These are phyloP conservation scores for Chaetomiaceae sp. DNA, from an alignment of 2,329 filamentous ascomycete genomes.

Conservation along the genomic window DNA sequence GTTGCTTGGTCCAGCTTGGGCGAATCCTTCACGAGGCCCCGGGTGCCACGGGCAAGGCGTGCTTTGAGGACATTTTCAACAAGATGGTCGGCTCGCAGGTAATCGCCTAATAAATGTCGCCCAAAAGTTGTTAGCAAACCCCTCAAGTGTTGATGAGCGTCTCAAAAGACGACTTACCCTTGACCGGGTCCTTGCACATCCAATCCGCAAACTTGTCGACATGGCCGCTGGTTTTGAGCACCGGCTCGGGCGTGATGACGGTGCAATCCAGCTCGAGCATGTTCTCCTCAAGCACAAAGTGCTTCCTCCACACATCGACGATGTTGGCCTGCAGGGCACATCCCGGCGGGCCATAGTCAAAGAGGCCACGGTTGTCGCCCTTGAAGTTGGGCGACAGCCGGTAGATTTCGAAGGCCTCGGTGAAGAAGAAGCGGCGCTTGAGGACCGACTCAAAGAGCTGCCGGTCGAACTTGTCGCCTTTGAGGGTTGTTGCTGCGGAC, in stretches of 20 bases:
- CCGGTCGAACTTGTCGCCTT: slow-evolving; percentile 56
- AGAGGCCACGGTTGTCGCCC: slow-evolving; percentile 41
- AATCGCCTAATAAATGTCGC: slow-evolving; percentile 38
- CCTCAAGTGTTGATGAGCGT: too few species aligned
- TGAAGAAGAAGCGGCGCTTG: slow-evolving; percentile 61
- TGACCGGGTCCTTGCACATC: slow-evolving; percentile 69
- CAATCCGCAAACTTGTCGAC: slow-evolving; percentile 47
- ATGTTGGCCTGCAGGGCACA: slow-evolving; percentile 63
- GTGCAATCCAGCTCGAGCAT: slow-evolving; percentile 55
- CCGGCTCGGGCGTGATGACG: slow-evolving; percentile 2
- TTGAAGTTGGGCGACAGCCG: slow-evolving; percentile 36
- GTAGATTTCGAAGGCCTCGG: slow-evolving; percentile 65
- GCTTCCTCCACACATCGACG: slow-evolving; percentile 50
- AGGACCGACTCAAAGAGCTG: slow-evolving; percentile 59
- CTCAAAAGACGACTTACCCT: slow-evolving; percentile 37
- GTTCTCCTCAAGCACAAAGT: slow-evolving; percentile 66
- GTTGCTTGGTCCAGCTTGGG: slow-evolving; percentile 61
- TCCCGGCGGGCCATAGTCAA: slow-evolving; percentile 67
- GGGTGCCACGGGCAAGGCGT: slow-evolving; percentile 55
- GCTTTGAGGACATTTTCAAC: slow-evolving; percentile 63
- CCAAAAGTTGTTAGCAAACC: not conserved
- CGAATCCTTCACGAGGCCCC: slow-evolving; percentile 37
- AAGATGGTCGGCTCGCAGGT: slow-evolving; percentile 64
- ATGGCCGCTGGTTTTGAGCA: slow-evolving; percentile 3
- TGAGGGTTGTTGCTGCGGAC: slow-evolving; percentile 9